Evolutionary conservation across 768 basidiomycete species (phyloP), one percentile per base, ranked within the genome.

Genomic region (Pisolithus tinctorius): DNA sequence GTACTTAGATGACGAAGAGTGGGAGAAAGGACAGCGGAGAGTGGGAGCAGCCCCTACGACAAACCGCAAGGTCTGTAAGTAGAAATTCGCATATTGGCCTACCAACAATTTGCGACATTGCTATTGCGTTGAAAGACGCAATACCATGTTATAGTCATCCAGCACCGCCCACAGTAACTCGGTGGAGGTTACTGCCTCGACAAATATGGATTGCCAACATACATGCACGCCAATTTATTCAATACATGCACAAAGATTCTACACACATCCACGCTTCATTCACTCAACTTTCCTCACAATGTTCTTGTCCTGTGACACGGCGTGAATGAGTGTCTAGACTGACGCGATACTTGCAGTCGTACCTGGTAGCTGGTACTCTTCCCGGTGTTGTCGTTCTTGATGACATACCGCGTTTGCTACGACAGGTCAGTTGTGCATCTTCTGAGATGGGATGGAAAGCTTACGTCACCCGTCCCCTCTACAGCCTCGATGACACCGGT

Each of bases 1-100:
- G 41, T 88, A 86, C 63, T 59, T 86, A 50, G 83, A 84, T 45
- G 86, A 88, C 54, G 72, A 75, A 1, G 83, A 85, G 53, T 88
- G 86, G 85, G 86, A 87, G 62, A 57, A 57, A 45, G 51, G 52
- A 38, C 64, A 73, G 55, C 65, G 68, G 46, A 68, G 58, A 52
- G 69, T 46, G 50, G 69, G 63, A 48, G 10, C 27, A 29, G n/a
- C 2, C 3, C 26, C 26, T 45, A 16, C 43, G 1, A 30, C 43
- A 4, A n/a, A n/a, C 27, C 27, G 16, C 16, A 45, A 29, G 9
- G 25, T 5, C 3, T 45, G 26, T 45, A 29, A 26, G 14, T 45
- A 45, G 27, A n/a, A 4, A 34, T 2, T 11, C 14, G 13, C 34
- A 34, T 34, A 14, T 13, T 34, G 5, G 5, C 5, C 34, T 14